These are phyloP conservation scores for Venturia pyrina DNA, from an alignment of 2,329 filamentous ascomycete genomes.

Conservation along the genomic window DNA sequence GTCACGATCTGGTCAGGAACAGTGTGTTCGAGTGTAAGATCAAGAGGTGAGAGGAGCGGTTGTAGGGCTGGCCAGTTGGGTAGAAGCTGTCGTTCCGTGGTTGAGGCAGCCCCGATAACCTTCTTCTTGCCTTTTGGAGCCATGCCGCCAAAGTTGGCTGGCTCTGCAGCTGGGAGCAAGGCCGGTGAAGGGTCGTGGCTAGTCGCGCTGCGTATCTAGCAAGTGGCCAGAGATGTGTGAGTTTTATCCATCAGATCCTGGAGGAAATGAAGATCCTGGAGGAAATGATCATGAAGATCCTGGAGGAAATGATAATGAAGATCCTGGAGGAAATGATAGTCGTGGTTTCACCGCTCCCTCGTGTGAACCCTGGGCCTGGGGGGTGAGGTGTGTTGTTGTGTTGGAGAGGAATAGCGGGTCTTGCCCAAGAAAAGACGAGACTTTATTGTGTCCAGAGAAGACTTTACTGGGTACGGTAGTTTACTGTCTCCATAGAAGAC, in stretches of 20 bases:
- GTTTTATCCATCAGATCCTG: no score
- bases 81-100: constrained; percentile 16
- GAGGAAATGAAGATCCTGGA: neutral
- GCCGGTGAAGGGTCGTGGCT: no score
- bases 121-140: constrained; percentile 5
- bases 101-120: neutral
- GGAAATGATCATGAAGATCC: neutral
- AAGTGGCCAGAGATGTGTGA: no score
- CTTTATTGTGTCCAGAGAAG: no score
- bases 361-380: neutral
- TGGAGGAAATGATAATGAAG: neutral
- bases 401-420: neutral
- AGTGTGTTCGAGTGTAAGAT: constrained; percentile 37
- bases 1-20: constrained; percentile 61
- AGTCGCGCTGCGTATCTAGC: no score
- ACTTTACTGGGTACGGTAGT: no score
- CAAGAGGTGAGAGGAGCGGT: constrained; percentile 55
- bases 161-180: neutral
- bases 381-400: neutral
- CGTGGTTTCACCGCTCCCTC: neutral
- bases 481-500: no score
- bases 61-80: constrained; percentile 64
- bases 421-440: neutral
- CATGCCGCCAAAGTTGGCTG: neutral
- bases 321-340: neutral